Evolutionary conservation across 164 flowering plant species (phyloP).

Genomic region (Aristolochia fimbriata): DNA sequence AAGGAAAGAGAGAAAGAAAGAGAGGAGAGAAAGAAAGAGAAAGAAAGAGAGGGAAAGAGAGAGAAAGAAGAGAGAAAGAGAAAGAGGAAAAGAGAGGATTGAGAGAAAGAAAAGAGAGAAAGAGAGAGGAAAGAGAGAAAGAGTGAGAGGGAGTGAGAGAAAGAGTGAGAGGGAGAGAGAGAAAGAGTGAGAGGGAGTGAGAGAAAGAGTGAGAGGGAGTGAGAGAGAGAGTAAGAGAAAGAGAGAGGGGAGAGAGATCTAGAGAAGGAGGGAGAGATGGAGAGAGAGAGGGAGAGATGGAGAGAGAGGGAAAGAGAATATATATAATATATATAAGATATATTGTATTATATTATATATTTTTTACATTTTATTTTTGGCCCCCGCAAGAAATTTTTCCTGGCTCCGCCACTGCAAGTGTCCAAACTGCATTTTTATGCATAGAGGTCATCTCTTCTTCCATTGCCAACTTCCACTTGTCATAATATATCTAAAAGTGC

Average conservation of each 20-base stretch:
- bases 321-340: no score
- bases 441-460: no score
- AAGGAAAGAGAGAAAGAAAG: neutral
- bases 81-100: neutral
- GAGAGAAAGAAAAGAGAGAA: neutral
- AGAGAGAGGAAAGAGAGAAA: neutral
- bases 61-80: neutral
- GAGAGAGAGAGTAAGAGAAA: neutral
- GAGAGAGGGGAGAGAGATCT: no score
- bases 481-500: no score
- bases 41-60: neutral
- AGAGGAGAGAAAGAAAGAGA: neutral
- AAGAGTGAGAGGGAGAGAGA: neutral
- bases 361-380: no score
- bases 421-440: no score
- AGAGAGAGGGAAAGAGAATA: no score
- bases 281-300: constrained; percentile 1
- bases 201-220: neutral
- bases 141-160: neutral
- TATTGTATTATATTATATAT: no score
- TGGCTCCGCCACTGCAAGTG: no score
- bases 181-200: neutral
- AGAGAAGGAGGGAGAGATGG: no score
- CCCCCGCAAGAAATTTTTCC: no score
- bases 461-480: no score